Base-by-base conservation (phyloP, 441 rosid species). In the Adansonia grandidieri region DNA sequence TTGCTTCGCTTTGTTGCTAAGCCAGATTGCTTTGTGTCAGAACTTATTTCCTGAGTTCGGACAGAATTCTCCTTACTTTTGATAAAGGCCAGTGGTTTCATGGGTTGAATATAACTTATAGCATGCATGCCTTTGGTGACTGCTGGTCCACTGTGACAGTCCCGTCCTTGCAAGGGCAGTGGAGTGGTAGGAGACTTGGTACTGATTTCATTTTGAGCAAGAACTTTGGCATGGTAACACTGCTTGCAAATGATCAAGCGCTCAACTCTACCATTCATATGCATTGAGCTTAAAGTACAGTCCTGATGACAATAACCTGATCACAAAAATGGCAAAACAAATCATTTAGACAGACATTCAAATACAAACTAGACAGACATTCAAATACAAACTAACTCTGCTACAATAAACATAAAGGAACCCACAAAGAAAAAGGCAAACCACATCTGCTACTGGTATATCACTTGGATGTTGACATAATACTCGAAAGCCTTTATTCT, bases 221-320 rank as follows among this genome's bases (percentile, higher is more conserved):
- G 85, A 80, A 84, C 83, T 89, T 80, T 91, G 66, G 90, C 86
- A 82, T 63, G 84, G 86, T 84, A 85, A 85, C 99, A 96, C 44
- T 78, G 88, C 80, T 89, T 92, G 91, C 99, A 96, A 75, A 87
- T 86, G 57, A 88, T 73, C 69, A 79, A 58, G 81, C 63, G 56
- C 82, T 82, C 84, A 77, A 80, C 84, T 71, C 72, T 82, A 45
- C 75, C 85, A 74, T 85, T 84, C 76, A 76, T 71, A 78, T 80
- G 63, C 79, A 78, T 77, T 69, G 95, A 84, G 61, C 84, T 89
- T 77, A 78, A 65, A 15, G 92, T 86, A 84, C 99, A 96, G 66
- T 85, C 91, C 83, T 85, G 83, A 57, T 94, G 99, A 86, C 98
- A 94, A 86, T 86, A 93, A 82, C 99, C 99, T 96, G 89, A 65